Base-by-base conservation (phyloP, 768 basidiomycete genomes). In the Suillus luteus region DNA sequence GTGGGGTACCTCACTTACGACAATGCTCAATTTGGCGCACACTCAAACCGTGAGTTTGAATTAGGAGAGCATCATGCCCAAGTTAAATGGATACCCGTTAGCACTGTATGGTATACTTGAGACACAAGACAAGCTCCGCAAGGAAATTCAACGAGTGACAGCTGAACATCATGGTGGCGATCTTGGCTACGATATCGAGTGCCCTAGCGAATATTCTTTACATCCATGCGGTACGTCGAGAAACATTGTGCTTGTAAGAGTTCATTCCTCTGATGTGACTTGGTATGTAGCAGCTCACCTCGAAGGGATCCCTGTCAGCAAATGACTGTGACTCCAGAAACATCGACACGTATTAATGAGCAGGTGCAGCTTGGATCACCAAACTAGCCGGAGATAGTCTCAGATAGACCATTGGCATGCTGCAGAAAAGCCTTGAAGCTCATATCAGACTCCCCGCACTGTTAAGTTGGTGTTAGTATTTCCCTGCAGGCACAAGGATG, bases 141-240 rank as follows among this genome's bases (percentile, higher is more conserved):
- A 75, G 46, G 81, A 83, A 70, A 64, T 82, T 44, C 70, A 65
- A 3, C 61, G 63, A 14, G 75, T 73, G 17, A 59, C 35, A 22
- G 60, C 27, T 27, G 68, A 62, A 7, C 60, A 62, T 11, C n/a
- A 46, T 22, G 10, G 11, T 24, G 61, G 60, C 19, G 61, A 70
- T 35, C 75, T 75, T 49, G 68, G 41, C n/a, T 78, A 78, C 51
- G 80, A 82, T 27, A 46, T 22, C 10, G 5, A 48, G 22, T 22
- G 73, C 75, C 15, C 64, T 83, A 8, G 73, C 72, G 48, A 66
- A 67, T 0, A 70, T 83, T n/a, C 78, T 80, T 2, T 78, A 75
- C 69, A 71, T 84, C 4, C 80, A 84, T 66, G 79, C 82, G 3
- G 77, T 82, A 4, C 71, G 82, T 15, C 80, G 80, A 58, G 81